Evolutionary conservation across 805 yeast species (phyloP), one percentile per base, ranked within the genome.

Genomic region (Helenozyma rhizophorensis): DNA sequence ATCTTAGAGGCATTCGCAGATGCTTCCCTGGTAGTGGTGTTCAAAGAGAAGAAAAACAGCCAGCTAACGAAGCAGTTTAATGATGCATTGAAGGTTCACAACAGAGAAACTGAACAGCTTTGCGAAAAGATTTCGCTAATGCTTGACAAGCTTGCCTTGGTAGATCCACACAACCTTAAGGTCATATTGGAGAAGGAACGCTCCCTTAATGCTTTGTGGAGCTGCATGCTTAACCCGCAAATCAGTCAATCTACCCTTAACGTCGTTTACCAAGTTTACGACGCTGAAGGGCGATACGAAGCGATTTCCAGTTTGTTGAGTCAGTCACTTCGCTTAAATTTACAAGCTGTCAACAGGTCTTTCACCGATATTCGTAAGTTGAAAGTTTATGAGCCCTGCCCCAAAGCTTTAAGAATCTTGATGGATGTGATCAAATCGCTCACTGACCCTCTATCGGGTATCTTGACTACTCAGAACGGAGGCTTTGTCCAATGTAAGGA

Each of bases 211-310:
- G 83, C 89, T 0, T 69, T 83, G 35, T 83, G 94, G 85, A 70
- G 87, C 1, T 78, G 85, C 50, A 60, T 85, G 2, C 75, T 86
- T 34, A 76, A 89, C 1, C 76, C 88, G 0, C 65, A 72, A 12
- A 56, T 81, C 3, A 81, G 79, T 38, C 87, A 85, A 50, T 70
- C 80, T 1, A 82, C 89, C 1, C 70, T 83, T 5, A 81, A 81
- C 40, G 67, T 86, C 14, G 53, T 88, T 3, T 81, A 83, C 47
- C 90, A 84, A 43, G 76, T 84, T 0, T 83, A 76, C 54, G 94
- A 87, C 53, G 79, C 76, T 34, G 63, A 59, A 22, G 96, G 89
- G 12, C 72, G 96, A 48, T 59, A 76, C 22, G 95, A 84, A 54
- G 86, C 88, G 22, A 66, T 85, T n/a, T 74, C 68, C 28, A 70